A percentile compares a stretch with the other conserved stretches of the same genome.
These are phyloP conservation scores for Podaxis rugospora DNA, from an alignment of 768 basidiomycete species.

Conservation along the genomic window DNA sequence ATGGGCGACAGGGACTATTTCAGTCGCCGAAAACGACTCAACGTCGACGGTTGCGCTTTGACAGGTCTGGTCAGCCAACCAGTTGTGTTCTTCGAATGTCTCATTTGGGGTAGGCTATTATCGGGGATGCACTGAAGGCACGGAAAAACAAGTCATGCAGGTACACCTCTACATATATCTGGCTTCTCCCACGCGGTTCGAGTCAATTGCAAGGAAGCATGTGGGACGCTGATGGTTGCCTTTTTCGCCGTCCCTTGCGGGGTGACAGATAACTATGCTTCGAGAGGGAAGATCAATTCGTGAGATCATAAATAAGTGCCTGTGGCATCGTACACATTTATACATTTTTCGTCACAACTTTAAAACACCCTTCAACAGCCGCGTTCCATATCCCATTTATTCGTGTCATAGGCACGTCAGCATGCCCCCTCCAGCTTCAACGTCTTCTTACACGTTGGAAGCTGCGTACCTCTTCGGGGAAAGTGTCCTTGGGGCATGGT, in stretches of 20 bases:
- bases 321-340: not conserved
- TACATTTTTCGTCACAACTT: not conserved
- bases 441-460: not conserved
- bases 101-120: too few species aligned
- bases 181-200: not conserved
- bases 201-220: not conserved
- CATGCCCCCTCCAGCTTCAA: not conserved
- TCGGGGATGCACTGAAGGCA: too few species aligned
- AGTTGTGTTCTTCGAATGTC: not conserved
- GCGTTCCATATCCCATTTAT: not conserved
- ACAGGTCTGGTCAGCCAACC: not conserved
- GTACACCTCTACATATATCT: not conserved
- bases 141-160: not conserved
- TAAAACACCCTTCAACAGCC: not conserved
- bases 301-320: conserved; percentile 2
- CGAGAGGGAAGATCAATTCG: not conserved
- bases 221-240: not conserved
- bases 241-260: not conserved
- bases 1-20: not conserved
- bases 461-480: not conserved
- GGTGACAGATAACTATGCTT: not conserved
- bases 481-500: not conserved
- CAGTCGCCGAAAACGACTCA: not conserved
- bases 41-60: not conserved
- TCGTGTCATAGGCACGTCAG: not conserved